These are phyloP conservation scores for Multifurca ochricompacta DNA, from an alignment of 768 basidiomycete species.

Conservation along the genomic window DNA sequence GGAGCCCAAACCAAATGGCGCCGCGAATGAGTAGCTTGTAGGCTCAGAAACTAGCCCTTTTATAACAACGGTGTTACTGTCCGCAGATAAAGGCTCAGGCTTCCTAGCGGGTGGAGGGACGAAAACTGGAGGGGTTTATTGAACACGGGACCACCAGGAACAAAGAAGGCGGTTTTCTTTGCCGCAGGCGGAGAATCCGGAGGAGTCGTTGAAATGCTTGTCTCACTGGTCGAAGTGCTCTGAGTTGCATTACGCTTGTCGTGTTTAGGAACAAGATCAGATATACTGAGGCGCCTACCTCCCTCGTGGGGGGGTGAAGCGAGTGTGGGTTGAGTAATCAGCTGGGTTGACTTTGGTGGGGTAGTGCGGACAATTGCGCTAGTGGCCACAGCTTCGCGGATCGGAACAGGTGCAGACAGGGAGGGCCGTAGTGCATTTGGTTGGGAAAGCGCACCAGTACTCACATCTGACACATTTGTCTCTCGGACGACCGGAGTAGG, in stretches of 20 bases:
- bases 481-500: not conserved
- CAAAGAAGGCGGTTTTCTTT: constrained; percentile 23
- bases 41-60: constrained; percentile 32
- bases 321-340: not conserved
- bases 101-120: constrained; percentile 39
- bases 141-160: constrained; percentile 46
- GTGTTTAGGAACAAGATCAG: constrained; percentile 43
- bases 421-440: not conserved
- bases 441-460: constrained; percentile 44
- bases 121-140: constrained; percentile 42
- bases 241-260: constrained; percentile 32
- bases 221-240: not conserved
- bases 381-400: not conserved
- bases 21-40: constrained; percentile 35
- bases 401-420: constrained; percentile 1
- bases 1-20: constrained; percentile 40
- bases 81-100: constrained; percentile 16
- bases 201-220: constrained; percentile 18
- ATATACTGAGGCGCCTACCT: constrained; percentile 44
- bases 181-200: constrained; percentile 20
- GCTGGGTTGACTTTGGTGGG: not conserved
- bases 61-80: constrained; percentile 16
- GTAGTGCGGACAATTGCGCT: not conserved
- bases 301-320: constrained; percentile 14
- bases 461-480: constrained; percentile 36